These are phyloP conservation scores for Sechiopsis laciniata DNA, from an alignment of 306 rosid genomes.

Conservation along the genomic window DNA sequence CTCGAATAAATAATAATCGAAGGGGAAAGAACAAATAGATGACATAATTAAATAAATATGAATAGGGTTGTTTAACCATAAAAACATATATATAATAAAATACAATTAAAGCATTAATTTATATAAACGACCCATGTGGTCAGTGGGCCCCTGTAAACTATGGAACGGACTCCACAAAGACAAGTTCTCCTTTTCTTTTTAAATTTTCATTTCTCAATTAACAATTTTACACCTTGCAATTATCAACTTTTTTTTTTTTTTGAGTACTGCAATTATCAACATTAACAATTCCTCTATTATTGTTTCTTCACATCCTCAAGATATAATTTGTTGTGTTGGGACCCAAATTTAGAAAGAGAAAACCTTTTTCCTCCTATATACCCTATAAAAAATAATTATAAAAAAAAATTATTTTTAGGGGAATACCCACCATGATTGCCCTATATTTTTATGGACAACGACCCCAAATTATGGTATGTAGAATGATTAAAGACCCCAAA, in stretches of 20 bases:
- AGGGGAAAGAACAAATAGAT: background rate
- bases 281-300: constrained; percentile 59
- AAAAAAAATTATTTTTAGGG: constrained; percentile 28
- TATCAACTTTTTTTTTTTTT: no score
- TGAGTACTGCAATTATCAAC: constrained; percentile 41
- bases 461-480: constrained; percentile 29
- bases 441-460: constrained; percentile 33
- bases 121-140: constrained; percentile 74
- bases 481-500: constrained; percentile 12
- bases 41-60: background rate
- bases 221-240: constrained; percentile 59
- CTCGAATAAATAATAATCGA: background rate
- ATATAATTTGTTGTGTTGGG: constrained; percentile 53
- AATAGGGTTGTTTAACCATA: constrained; percentile 15
- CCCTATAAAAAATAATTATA: background rate
- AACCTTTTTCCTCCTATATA: constrained; percentile 52
- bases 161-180: constrained; percentile 61
- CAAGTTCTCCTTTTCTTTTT: constrained; percentile 39
- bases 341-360: constrained; percentile 59
- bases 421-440: constrained; percentile 36
- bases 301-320: constrained; percentile 51
- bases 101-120: constrained; percentile 31
- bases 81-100: constrained; percentile 2
- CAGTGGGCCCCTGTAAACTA: constrained; percentile 52
- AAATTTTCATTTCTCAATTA: background rate